Evolutionary conservation across 2,329 filamentous ascomycete species (phyloP).

Genomic region (Beauveria sp.): DNA sequence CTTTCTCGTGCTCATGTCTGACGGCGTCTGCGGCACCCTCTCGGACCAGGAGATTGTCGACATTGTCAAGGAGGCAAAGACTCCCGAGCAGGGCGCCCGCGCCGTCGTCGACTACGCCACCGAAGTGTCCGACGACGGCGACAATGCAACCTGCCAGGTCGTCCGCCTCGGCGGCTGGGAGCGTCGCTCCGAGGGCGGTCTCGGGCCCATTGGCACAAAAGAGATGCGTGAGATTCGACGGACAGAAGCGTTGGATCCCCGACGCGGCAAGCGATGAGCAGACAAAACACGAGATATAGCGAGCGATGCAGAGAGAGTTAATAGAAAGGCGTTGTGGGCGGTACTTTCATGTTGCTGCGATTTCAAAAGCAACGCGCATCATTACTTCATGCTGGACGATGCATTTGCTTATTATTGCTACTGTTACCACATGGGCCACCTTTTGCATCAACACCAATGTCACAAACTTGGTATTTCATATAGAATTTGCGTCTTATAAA

Average conservation of each 20-base stretch:
- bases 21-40: slow-evolving; percentile 81
- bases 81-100: slow-evolving; percentile 75
- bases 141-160: slow-evolving; percentile 63
- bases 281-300: not conserved
- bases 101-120: slow-evolving; percentile 82
- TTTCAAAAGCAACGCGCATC: not conserved
- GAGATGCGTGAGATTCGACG: slow-evolving; percentile 81
- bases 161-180: slow-evolving; percentile 64
- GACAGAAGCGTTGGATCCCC: slow-evolving; percentile 73
- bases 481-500: not conserved
- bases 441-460: not conserved
- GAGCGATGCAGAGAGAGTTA: not conserved
- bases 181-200: slow-evolving; percentile 70
- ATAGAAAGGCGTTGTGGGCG: not conserved
- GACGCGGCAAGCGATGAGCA: slow-evolving; percentile 25
- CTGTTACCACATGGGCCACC: not conserved
- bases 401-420: not conserved
- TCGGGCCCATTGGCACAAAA: slow-evolving; percentile 85
- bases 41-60: slow-evolving; percentile 95
- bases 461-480: not conserved
- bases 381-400: not conserved
- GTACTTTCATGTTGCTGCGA: not conserved
- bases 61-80: slow-evolving; percentile 86
- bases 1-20: slow-evolving; percentile 81
- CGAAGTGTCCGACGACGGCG: slow-evolving; percentile 63